Conservation (phyloP, 768 basidiomycete species). For the Trametes meyenii region DNA sequence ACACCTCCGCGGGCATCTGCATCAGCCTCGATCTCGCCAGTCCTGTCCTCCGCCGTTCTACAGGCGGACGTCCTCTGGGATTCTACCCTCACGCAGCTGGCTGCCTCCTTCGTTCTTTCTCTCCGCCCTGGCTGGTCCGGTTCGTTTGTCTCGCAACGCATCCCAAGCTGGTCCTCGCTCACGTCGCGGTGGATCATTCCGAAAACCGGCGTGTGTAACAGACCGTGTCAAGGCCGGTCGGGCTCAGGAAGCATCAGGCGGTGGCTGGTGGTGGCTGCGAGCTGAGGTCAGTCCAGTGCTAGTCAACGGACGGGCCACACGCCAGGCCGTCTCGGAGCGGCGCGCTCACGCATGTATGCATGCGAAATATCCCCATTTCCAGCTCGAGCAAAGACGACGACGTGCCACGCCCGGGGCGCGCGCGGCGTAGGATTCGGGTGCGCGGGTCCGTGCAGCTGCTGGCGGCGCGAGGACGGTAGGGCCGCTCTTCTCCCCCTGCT, state of each 20-base stretch:
- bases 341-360: no score
- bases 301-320: no score
- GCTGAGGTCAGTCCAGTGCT: no score
- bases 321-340: no score
- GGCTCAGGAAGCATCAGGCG: neutral
- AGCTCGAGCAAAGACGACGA: no score
- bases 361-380: no score
- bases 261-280: no score
- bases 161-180: neutral
- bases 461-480: neutral
- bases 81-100: neutral
- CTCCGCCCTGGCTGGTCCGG: neutral
- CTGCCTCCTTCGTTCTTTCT: neutral
- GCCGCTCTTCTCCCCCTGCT: neutral
- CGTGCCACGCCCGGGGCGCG: no score
- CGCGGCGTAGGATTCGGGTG: neutral
- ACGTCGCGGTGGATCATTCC: neutral
- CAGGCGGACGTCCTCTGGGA: neutral
- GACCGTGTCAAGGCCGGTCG: neutral
- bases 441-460: constrained; percentile 1
- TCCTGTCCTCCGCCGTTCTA: neutral
- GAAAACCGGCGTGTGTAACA: neutral
- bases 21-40: neutral
- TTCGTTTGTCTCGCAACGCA: no score
- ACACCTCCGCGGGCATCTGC: no score